phyloP scores from a whole-genome alignment of 345 rosid genomes.

The Lepidium africanum region DNA sequence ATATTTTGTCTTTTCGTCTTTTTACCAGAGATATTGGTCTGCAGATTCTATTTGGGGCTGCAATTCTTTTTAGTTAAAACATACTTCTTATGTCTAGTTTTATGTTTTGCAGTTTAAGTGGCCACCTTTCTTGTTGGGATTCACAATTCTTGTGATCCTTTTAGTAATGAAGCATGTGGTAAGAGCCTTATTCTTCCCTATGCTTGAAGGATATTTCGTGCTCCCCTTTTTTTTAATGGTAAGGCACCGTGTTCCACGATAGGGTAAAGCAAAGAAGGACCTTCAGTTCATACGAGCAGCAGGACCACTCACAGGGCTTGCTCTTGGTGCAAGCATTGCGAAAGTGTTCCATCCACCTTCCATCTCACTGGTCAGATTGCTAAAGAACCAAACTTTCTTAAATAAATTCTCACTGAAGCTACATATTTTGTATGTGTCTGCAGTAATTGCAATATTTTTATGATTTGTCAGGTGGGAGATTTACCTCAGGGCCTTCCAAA shows the following conservation, averaged over 20 bases:
- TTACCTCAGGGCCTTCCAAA: constrained; percentile 94
- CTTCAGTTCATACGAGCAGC: constrained; percentile 77
- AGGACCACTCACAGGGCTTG: constrained; percentile 91
- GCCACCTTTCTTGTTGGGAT: constrained; percentile 99
- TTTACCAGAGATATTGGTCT: neutral
- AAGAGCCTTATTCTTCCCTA: constrained; percentile 14
- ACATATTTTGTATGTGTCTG: neutral
- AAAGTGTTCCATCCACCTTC: constrained; percentile 71
- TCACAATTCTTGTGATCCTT: constrained; percentile 58
- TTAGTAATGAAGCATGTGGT: constrained; percentile 89
- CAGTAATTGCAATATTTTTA: constrained; percentile 3
- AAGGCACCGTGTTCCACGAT: constrained; percentile 21
- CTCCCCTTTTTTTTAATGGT: neutral
- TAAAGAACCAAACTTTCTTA: neutral
- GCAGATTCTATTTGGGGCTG: neutral
- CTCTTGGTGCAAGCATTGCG: constrained; percentile 68
- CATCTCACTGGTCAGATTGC: constrained; percentile 69
- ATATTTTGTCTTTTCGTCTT: neutral
- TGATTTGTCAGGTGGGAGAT: constrained; percentile 72
- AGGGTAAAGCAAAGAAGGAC: constrained; percentile 89
- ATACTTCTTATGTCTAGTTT: constrained; percentile 7
- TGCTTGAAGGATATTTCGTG: neutral
- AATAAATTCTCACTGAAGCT: neutral
- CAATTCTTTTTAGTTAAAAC: neutral
- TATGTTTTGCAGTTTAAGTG: constrained; percentile 84